Conservation (phyloP, 139 green algal species). For the Nannochloris sp. region DNA sequence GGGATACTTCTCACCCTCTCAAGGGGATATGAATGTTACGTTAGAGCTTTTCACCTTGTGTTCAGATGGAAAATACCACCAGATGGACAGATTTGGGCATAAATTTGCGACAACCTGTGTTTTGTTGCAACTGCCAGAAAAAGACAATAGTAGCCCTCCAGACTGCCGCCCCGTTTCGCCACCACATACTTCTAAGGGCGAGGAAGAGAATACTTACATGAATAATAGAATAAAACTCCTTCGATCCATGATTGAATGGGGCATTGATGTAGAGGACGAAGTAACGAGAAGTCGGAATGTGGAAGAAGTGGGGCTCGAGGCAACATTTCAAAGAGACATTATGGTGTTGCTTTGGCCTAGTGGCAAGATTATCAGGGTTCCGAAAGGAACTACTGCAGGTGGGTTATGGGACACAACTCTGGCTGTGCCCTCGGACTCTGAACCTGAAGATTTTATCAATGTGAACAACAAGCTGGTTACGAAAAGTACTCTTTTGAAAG, state of each 20-base stretch:
- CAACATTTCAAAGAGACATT: conserved; percentile 17
- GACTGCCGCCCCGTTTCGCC: background rate
- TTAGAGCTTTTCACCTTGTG: conserved; percentile 44
- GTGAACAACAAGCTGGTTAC: conserved; percentile 80
- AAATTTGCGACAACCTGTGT: conserved; percentile 25
- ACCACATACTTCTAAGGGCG: background rate
- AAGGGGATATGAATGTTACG: conserved; percentile 13
- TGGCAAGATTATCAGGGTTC: conserved; percentile 52
- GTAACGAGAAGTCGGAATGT: background rate
- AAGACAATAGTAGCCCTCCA: background rate
- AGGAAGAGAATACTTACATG: conserved; percentile 15
- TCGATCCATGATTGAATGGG: conserved; percentile 70
- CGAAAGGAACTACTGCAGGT: conserved; percentile 63
- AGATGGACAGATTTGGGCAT: conserved; percentile 44
- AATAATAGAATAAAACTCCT: conserved; percentile 37
- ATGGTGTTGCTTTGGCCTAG: conserved; percentile 38
- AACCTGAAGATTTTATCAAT: conserved; percentile 53
- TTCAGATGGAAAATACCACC: conserved; percentile 45
- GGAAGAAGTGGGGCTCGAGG: background rate
- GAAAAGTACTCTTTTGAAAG: conserved; percentile 52
- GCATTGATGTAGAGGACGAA: conserved; percentile 17
- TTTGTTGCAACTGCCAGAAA: conserved; percentile 15
- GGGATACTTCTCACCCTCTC: conserved; percentile 5
- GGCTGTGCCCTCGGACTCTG: background rate
- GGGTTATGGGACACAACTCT: conserved; percentile 23